Percentiles rank a stretch among this genome's conserved stretches.
Evolutionary conservation across 352 stramenopile genomes (phyloP).

Genomic region (Blastocystis sp.): DNA sequence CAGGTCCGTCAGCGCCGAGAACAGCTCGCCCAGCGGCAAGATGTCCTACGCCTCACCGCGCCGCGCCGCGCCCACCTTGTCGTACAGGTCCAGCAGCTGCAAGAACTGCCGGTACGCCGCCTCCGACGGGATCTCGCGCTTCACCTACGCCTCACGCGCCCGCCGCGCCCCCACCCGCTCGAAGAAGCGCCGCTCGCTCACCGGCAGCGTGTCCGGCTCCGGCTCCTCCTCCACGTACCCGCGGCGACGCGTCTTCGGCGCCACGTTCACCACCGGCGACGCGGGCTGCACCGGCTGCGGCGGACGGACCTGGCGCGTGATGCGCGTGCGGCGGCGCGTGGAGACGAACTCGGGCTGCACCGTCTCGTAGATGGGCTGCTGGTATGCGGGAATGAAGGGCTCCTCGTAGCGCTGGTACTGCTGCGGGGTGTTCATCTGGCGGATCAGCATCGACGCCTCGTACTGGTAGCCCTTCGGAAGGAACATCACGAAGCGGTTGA

Average conservation of each 20-base stretch:
- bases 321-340: conserved; percentile 21
- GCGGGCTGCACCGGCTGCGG: conserved; percentile 3
- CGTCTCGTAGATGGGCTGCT: conserved; percentile 74
- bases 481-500: conserved; percentile 99
- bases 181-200: conserved; percentile 82
- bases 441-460: conserved; percentile 77
- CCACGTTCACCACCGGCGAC: neutral
- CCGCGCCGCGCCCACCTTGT: conserved; percentile 69
- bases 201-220: conserved; percentile 73
- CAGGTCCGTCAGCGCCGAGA: conserved; percentile 77
- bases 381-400: conserved; percentile 34
- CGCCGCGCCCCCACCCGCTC: conserved; percentile 82
- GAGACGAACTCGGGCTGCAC: conserved; percentile 59
- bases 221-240: conserved; percentile 8
- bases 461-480: conserved; percentile 83
- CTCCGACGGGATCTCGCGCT: conserved; percentile 88
- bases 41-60: conserved; percentile 69
- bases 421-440: conserved; percentile 73
- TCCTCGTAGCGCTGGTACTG: conserved; percentile 72
- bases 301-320: conserved; percentile 36
- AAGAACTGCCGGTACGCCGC: conserved; percentile 72
- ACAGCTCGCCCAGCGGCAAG: conserved; percentile 82
- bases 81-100: conserved; percentile 81
- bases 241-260: neutral
- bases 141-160: conserved; percentile 86